phyloP scores from a whole-genome alignment of 1,139 yeast genomes.

The Taphrina pruni region DNA sequence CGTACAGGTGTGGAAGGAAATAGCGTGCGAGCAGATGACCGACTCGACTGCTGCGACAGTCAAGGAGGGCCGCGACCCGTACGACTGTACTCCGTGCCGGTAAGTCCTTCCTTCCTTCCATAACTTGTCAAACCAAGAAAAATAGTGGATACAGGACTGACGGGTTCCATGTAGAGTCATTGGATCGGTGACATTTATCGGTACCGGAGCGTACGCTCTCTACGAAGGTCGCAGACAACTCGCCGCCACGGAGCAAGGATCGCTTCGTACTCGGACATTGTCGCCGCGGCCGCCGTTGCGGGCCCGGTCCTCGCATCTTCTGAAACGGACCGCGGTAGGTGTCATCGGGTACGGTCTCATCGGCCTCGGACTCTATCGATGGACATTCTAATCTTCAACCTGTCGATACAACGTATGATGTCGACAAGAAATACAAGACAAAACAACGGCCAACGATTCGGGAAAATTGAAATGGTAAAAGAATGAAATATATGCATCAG shows the following conservation, averaged over 20 bases:
- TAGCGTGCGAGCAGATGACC: no score
- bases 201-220: slow-evolving; percentile 34
- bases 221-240: slow-evolving; percentile 37
- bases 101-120: not conserved
- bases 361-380: slow-evolving; percentile 29
- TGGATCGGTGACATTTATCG: slow-evolving; percentile 34
- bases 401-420: not conserved
- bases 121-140: not conserved
- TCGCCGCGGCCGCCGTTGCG: no score
- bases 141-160: not conserved
- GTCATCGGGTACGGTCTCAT: slow-evolving; percentile 26
- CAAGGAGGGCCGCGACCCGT: slow-evolving; percentile 9
- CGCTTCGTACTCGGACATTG: no score
- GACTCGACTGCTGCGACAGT: not conserved
- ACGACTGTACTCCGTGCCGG: slow-evolving; percentile 32
- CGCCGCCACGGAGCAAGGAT: not conserved
- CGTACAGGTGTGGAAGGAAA: no score
- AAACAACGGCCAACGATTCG: no score
- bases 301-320: not conserved
- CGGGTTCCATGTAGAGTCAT: slow-evolving; percentile 8
- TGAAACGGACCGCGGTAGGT: slow-evolving; percentile 8
- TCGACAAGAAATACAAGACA: not conserved
- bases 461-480: no score
- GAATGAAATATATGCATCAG: not conserved
- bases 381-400: not conserved